A percentile compares a stretch with the other conserved stretches of the same genome.
phyloP scores from a whole-genome alignment of 2,329 filamentous ascomycete species.

The Apiospora kogelbergensis region DNA sequence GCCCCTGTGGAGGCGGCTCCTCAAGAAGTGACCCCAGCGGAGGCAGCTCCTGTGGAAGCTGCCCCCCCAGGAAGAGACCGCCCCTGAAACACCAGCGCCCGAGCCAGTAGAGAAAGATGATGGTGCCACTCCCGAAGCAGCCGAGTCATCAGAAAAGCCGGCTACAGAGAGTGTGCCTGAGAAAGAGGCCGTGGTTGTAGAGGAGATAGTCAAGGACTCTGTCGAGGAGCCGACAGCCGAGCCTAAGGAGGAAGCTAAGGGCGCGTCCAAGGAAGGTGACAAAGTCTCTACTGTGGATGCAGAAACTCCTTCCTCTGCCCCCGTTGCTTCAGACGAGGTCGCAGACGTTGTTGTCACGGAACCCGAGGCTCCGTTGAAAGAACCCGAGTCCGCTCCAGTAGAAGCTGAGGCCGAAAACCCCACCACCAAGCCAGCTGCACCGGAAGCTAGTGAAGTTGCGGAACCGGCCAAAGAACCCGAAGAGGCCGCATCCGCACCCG shows the following conservation, averaged over 20 bases:
- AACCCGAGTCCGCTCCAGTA: not conserved
- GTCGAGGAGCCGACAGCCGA: slow-evolving; percentile 7
- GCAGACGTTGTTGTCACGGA: not conserved
- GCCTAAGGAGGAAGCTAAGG: slow-evolving; percentile 2
- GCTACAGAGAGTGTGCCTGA: not conserved
- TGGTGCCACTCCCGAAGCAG: not conserved
- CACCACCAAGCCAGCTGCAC: not conserved
- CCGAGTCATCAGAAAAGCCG: not conserved
- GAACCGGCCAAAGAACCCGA: slow-evolving; percentile 45
- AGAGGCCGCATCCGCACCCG: slow-evolving; percentile 36
- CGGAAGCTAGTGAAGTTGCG: slow-evolving; percentile 44
- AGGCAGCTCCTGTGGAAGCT: not conserved
- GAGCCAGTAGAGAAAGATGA: not conserved
- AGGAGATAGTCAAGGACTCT: not conserved
- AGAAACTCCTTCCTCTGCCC: not conserved
- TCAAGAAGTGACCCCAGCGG: not conserved
- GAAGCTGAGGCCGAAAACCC: not conserved
- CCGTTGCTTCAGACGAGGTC: not conserved
- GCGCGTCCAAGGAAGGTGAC: slow-evolving; percentile 4
- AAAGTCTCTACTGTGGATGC: not conserved
- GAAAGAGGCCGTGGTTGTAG: not conserved
- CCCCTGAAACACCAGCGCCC: not conserved
- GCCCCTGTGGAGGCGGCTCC: not conserved
- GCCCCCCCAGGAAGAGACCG: not conserved
- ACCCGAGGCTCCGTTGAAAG: not conserved